Percentiles rank a stretch among this genome's conserved stretches.
Conservation (phyloP, 2,329 filamentous ascomycete genomes). For the Fusarium vanettenii region DNA sequence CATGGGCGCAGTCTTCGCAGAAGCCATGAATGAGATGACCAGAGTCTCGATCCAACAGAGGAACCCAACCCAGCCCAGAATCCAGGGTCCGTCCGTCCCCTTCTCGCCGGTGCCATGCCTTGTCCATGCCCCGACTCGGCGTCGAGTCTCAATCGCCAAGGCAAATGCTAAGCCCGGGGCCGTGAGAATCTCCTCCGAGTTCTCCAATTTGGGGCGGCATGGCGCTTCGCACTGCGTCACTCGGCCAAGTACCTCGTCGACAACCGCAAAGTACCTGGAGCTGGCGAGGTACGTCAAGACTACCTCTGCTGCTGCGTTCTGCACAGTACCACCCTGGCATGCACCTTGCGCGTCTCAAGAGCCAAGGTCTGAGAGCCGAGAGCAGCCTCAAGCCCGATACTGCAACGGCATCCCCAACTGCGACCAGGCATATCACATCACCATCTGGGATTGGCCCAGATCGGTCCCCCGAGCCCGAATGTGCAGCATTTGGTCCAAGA, state of each 20-base stretch:
- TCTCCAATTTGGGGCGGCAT: slow-evolving; percentile 38
- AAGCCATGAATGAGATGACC: neutral
- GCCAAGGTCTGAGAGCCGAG: slow-evolving; percentile 19
- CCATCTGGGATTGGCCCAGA: slow-evolving; percentile 11
- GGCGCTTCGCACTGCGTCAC: slow-evolving; percentile 44
- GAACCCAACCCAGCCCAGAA: neutral
- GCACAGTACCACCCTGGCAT: neutral
- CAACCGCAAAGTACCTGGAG: slow-evolving; percentile 24
- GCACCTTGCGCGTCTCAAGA: slow-evolving; percentile 10
- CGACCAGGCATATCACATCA: slow-evolving; percentile 25
- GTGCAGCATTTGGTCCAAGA: slow-evolving; percentile 5
- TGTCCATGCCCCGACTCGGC: slow-evolving; percentile 11
- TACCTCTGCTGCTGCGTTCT: slow-evolving; percentile 10
- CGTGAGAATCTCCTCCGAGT: slow-evolving; percentile 8
- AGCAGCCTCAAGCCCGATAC: slow-evolving; percentile 23
- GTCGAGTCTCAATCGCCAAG: slow-evolving; percentile 31
- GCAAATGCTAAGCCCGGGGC: slow-evolving; percentile 13
- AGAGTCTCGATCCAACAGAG: neutral
- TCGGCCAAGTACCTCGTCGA: slow-evolving; percentile 24
- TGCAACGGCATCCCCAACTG: slow-evolving; percentile 12
- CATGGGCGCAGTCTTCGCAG: neutral
- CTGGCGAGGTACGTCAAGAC: slow-evolving; percentile 7
- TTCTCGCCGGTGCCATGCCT: neutral
- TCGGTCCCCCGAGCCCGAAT: neutral
- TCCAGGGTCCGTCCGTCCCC: neutral